phyloP scores from a whole-genome alignment of 495 filamentous ascomycete genomes.

The Hamigera avellanea region DNA sequence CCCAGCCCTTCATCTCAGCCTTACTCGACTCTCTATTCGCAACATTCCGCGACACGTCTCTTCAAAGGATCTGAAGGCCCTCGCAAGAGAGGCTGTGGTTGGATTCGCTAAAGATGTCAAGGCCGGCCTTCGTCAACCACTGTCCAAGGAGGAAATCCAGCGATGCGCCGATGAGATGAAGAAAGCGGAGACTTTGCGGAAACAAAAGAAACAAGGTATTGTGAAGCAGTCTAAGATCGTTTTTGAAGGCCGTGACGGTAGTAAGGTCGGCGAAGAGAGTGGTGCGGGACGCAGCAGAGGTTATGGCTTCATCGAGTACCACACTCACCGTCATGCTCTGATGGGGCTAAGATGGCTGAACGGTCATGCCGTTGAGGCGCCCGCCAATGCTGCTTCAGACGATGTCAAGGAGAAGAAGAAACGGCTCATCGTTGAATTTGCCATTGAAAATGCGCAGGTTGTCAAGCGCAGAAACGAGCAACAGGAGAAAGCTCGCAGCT shows the following conservation, averaged over 20 bases:
- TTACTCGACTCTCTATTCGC: constrained; percentile 87
- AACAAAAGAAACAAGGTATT: constrained; percentile 76
- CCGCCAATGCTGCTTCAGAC: constrained; percentile 15
- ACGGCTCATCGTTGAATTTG: constrained; percentile 89
- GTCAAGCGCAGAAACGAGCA: constrained; percentile 63
- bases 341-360: constrained; percentile 96
- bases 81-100: constrained; percentile 82
- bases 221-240: constrained; percentile 94
- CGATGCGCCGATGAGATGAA: constrained; percentile 71
- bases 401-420: constrained; percentile 52
- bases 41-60: constrained; percentile 79
- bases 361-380: constrained; percentile 52
- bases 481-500: constrained; percentile 45
- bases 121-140: constrained; percentile 49
- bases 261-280: constrained; percentile 60
- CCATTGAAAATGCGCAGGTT: constrained; percentile 95
- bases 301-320: constrained; percentile 97
- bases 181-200: constrained; percentile 63
- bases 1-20: constrained; percentile 75
- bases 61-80: constrained; percentile 81
- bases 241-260: constrained; percentile 73
- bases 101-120: constrained; percentile 90
- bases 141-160: constrained; percentile 77
- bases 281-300: constrained; percentile 76
- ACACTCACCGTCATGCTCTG: constrained; percentile 81